phyloP scores from a whole-genome alignment of 306 rosid species.

The Vicia villosa region DNA sequence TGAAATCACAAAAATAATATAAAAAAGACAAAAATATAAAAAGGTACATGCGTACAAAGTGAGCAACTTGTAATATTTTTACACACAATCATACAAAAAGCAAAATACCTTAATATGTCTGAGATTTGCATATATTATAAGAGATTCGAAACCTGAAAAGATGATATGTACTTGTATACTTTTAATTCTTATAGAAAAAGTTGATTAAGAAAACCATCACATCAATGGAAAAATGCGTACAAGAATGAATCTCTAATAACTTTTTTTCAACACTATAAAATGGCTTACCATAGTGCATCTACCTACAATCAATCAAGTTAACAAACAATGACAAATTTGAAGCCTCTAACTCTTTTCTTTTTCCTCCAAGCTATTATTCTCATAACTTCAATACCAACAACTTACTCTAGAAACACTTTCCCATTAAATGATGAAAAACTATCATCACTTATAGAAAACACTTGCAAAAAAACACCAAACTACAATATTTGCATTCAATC shows the following conservation, averaged over 20 bases:
- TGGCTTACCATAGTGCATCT: neutral
- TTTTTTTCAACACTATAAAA: constrained; percentile 14
- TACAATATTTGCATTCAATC: constrained; percentile 41
- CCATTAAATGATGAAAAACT: constrained; percentile 9
- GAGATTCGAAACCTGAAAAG: neutral
- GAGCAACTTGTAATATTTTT: neutral
- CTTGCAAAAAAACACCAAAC: constrained; percentile 57
- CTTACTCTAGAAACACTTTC: constrained; percentile 25
- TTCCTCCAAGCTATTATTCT: constrained; percentile 3
- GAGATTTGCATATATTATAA: neutral
- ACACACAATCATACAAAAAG: neutral
- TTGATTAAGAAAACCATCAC: neutral
- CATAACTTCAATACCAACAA: constrained; percentile 26
- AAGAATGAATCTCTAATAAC: constrained; percentile 2
- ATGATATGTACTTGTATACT: neutral
- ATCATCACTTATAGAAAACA: constrained; percentile 36
- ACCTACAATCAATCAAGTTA: neutral
- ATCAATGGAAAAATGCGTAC: constrained; percentile 3
- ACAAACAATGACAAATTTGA: constrained; percentile 29
- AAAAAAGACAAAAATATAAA: no score
- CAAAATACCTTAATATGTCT: neutral
- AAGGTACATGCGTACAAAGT: no score
- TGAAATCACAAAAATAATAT: no score
- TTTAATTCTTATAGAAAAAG: neutral
- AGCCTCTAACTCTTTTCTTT: constrained; percentile 25